Conservation (phyloP, 371 early-diverging fungal species). For the Vittaforma corneae region DNA sequence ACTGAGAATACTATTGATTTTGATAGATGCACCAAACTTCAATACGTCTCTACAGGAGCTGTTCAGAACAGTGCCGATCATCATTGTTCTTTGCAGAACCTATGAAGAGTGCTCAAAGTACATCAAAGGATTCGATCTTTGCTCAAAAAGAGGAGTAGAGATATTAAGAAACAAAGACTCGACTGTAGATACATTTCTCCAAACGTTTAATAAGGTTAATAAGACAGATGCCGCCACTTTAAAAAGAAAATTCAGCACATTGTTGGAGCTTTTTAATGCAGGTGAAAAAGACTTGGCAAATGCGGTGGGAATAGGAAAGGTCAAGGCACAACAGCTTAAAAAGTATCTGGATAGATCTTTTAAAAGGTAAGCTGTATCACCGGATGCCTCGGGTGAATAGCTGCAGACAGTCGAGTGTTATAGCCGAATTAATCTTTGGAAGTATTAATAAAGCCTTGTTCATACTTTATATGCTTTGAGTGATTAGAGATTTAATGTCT, state of each 20-base stretch:
- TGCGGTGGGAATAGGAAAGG: constrained; percentile 29
- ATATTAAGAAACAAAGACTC: constrained; percentile 31
- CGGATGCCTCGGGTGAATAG: no score
- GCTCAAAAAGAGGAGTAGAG: constrained; percentile 24
- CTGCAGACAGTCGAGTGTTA: no score
- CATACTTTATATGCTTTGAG: no score
- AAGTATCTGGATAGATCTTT: constrained; percentile 36
- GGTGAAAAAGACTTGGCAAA: constrained; percentile 11
- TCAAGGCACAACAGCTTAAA: constrained; percentile 16
- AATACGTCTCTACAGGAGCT: constrained; percentile 29
- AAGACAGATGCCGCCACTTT: constrained; percentile 28
- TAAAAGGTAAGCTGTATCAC: constrained; percentile 11
- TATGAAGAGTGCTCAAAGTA: constrained; percentile 50
- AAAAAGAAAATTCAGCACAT: constrained; percentile 4
- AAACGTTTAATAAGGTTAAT: constrained; percentile 39
- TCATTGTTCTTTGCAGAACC: constrained; percentile 38
- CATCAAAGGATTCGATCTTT: constrained; percentile 39
- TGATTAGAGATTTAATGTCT: no score
- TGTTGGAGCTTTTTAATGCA: constrained; percentile 26
- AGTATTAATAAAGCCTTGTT: no score
- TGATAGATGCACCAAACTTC: constrained; percentile 42
- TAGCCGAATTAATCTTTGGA: no score
- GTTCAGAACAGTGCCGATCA: constrained; percentile 11
- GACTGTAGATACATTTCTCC: constrained; percentile 34
- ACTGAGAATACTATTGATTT: constrained; percentile 38